Conservation (phyloP, 2,329 filamentous ascomycete species). For the Zasmidium citrigriseum region DNA sequence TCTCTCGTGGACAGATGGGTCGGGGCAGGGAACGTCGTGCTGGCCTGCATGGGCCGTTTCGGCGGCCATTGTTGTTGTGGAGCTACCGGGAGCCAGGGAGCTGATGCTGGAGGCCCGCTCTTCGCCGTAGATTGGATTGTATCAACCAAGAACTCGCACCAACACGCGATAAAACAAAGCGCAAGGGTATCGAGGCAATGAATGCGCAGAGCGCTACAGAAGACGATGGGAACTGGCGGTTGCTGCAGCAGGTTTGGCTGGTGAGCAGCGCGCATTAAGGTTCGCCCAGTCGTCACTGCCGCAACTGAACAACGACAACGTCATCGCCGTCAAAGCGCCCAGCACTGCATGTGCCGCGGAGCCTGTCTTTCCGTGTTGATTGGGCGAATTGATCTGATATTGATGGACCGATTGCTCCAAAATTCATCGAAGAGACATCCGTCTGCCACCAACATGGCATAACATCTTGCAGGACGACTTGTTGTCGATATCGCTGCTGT, state of each 20-base stretch:
- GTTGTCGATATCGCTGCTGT: background rate
- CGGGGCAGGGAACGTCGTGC: constrained; percentile 38
- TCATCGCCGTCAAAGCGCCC: background rate
- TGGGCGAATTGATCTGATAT: background rate
- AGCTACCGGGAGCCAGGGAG: background rate
- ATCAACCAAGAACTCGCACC: background rate
- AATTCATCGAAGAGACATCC: no score
- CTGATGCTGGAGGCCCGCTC: background rate
- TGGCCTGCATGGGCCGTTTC: constrained; percentile 13
- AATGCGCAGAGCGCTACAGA: background rate
- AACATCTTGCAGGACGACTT: no score
- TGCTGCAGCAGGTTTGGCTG: background rate
- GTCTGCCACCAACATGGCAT: no score
- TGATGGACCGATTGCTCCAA: no score
- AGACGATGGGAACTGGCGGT: background rate
- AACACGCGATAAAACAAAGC: background rate
- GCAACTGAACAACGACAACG: background rate
- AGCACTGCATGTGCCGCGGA: background rate
- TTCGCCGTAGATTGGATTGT: background rate
- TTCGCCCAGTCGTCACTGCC: background rate
- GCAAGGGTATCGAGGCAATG: background rate
- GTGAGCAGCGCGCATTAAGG: background rate
- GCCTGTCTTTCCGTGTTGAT: background rate
- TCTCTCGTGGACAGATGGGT: constrained; percentile 47
- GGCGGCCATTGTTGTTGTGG: constrained; percentile 18